phyloP scores from a whole-genome alignment of 495 filamentous ascomycete species.

The Tuber melanosporum region DNA sequence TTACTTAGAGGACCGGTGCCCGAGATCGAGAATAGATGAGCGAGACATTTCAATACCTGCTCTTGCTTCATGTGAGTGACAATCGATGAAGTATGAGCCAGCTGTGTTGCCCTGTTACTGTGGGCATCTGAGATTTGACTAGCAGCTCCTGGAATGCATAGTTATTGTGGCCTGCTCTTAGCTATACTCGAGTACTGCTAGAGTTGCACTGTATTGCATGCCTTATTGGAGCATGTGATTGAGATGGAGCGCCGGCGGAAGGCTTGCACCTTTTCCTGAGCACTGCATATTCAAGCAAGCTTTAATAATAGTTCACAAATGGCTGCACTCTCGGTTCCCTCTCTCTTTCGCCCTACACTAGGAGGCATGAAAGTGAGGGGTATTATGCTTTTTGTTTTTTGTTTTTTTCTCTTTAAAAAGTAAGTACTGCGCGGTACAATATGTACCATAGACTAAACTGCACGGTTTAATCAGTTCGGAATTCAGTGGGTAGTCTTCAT shows the following conservation, averaged over 20 bases:
- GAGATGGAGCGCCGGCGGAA: neutral
- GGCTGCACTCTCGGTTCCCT: neutral
- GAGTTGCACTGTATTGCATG: neutral
- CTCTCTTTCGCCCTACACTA: neutral
- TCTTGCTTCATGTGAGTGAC: neutral
- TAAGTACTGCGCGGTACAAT: neutral
- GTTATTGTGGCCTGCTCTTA: neutral
- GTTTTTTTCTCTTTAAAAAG: neutral
- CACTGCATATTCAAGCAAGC: neutral
- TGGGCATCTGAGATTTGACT: neutral
- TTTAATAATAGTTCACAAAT: neutral
- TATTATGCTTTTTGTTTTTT: neutral
- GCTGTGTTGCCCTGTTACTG: neutral
- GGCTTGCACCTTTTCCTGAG: neutral
- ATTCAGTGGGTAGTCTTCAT: neutral
- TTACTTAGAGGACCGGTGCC: neutral
- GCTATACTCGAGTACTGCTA: neutral
- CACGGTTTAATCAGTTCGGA: neutral
- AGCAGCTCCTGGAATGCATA: neutral
- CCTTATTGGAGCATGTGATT: neutral
- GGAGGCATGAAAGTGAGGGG: neutral
- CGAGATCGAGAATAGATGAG: neutral
- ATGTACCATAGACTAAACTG: neutral
- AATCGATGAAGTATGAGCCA: neutral
- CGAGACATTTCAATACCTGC: neutral